Conservation (phyloP, 352 stramenopile species). For the Phytophthora multivora region DNA sequence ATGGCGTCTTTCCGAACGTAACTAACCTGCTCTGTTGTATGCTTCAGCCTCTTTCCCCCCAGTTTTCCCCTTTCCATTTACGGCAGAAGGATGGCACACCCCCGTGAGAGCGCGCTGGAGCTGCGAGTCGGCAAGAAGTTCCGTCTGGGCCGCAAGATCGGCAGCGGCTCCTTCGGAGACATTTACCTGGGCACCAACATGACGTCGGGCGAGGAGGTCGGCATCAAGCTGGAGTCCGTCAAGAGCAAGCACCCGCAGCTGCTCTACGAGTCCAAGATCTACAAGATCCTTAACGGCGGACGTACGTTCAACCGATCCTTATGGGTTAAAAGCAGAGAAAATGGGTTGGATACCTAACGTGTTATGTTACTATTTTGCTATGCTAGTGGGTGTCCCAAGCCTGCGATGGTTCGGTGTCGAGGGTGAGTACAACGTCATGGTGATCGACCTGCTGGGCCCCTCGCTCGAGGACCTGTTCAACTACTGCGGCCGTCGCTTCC, state of each 20-base stretch:
- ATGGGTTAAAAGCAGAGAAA: too few species aligned
- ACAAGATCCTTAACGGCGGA: constrained; percentile 99
- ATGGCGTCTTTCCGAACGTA: neutral
- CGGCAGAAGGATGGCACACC: constrained; percentile 57
- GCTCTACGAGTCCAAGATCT: constrained; percentile 99
- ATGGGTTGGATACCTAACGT: constrained; percentile 6
- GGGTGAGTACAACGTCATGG: constrained; percentile 99
- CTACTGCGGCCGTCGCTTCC: constrained; percentile 88
- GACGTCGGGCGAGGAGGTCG: constrained; percentile 98
- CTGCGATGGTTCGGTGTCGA: constrained; percentile 99
- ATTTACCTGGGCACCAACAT: constrained; percentile 99
- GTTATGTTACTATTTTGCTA: constrained; percentile 21
- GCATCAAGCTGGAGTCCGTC: constrained; percentile 99
- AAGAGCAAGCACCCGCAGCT: constrained; percentile 99
- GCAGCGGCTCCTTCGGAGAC: constrained; percentile 99
- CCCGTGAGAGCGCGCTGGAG: constrained; percentile 90
- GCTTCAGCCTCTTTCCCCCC: constrained; percentile 19
- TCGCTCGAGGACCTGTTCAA: constrained; percentile 92
- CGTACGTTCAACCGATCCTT: constrained; percentile 72
- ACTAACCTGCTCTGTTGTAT: constrained; percentile 14
- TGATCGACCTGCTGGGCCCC: constrained; percentile 98
- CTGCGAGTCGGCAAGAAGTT: constrained; percentile 99
- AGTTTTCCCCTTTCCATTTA: constrained; percentile 12
- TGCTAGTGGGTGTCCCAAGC: constrained; percentile 96
- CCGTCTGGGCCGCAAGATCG: constrained; percentile 98